phyloP scores from a whole-genome alignment of 2,329 filamentous ascomycete genomes.

The Colletotrichum caudatum region DNA sequence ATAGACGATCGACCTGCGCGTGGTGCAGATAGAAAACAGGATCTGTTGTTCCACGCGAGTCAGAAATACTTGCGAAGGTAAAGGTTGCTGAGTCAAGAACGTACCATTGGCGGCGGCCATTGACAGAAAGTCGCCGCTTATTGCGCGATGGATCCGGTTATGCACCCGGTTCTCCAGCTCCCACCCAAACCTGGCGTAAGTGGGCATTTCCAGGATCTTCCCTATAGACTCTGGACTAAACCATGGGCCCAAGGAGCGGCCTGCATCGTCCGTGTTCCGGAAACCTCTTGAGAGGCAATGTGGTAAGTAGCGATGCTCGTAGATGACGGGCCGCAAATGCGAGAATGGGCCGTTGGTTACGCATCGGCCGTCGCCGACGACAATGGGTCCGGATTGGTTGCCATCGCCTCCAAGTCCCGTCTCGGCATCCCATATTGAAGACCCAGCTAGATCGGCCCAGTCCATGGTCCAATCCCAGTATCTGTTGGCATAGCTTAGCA shows the following conservation, averaged over 20 bases:
- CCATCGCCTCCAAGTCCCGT: constrained; percentile 4
- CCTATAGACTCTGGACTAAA: not conserved
- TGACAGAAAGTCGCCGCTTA: constrained; percentile 38
- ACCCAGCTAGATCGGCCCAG: not conserved
- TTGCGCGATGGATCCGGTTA: constrained; percentile 26
- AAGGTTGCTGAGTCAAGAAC: not conserved
- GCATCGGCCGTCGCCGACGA: constrained; percentile 38
- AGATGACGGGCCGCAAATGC: constrained; percentile 38
- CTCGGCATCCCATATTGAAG: not conserved
- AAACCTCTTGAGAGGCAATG: constrained; percentile 33
- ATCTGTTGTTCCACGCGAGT: constrained; percentile 1
- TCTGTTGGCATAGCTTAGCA: not conserved
- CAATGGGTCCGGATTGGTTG: constrained; percentile 18
- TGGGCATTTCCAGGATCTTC: not conserved
- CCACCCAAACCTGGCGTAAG: constrained; percentile 13
- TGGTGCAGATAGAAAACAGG: constrained; percentile 39
- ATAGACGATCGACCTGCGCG: constrained; percentile 32
- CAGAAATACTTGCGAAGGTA: not conserved
- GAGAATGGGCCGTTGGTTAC: constrained; percentile 39
- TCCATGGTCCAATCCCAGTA: constrained; percentile 15
- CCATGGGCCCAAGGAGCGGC: not conserved
- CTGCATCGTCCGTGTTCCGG: not conserved
- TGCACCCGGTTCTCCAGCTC: constrained; percentile 35
- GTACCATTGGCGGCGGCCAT: constrained; percentile 39
- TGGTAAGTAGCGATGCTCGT: constrained; percentile 28